Conservation (phyloP, 2,329 filamentous ascomycete genomes). For the Talaromyces rugulosus region DNA sequence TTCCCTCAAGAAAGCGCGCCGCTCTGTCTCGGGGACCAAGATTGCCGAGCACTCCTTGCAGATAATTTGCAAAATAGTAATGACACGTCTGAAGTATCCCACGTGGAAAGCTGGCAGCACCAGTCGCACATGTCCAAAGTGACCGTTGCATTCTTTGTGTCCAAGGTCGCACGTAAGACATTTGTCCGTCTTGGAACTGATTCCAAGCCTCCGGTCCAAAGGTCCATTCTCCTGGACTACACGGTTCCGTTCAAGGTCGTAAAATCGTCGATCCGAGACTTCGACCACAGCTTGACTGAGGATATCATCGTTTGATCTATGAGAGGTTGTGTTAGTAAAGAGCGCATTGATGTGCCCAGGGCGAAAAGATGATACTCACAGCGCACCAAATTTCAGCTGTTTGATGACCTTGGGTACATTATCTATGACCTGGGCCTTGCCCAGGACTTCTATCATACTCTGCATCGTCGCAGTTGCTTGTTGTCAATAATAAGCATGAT, state of each 20-base stretch:
- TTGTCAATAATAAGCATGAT: slow-evolving; percentile 34
- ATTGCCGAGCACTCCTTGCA: slow-evolving; percentile 92
- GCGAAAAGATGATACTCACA: slow-evolving; percentile 49
- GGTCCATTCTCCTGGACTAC: slow-evolving; percentile 76
- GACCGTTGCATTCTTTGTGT: slow-evolving; percentile 82
- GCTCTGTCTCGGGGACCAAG: slow-evolving; percentile 74
- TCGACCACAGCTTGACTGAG: slow-evolving; percentile 93
- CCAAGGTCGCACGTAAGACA: slow-evolving; percentile 82
- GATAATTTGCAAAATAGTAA: slow-evolving; percentile 87
- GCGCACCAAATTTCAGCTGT: slow-evolving; percentile 88
- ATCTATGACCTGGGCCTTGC: slow-evolving; percentile 86
- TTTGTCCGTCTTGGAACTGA: slow-evolving; percentile 73
- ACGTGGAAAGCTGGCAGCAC: slow-evolving; percentile 93
- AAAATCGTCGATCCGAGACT: slow-evolving; percentile 89
- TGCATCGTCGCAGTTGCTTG: slow-evolving; percentile 29
- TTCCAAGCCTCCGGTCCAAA: slow-evolving; percentile 82
- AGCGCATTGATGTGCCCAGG: background rate
- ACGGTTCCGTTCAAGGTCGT: slow-evolving; percentile 79
- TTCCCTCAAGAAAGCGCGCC: slow-evolving; percentile 71
- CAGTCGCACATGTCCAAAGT: slow-evolving; percentile 90
- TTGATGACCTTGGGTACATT: slow-evolving; percentile 86
- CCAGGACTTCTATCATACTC: slow-evolving; percentile 44
- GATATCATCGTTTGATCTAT: slow-evolving; percentile 84
- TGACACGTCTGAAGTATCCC: slow-evolving; percentile 90
- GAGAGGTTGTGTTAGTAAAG: background rate